Percentiles rank a stretch among this genome's conserved stretches.
Evolutionary conservation across 805 yeast genomes (phyloP).

Genomic region (Metschnikowia lachancei): DNA sequence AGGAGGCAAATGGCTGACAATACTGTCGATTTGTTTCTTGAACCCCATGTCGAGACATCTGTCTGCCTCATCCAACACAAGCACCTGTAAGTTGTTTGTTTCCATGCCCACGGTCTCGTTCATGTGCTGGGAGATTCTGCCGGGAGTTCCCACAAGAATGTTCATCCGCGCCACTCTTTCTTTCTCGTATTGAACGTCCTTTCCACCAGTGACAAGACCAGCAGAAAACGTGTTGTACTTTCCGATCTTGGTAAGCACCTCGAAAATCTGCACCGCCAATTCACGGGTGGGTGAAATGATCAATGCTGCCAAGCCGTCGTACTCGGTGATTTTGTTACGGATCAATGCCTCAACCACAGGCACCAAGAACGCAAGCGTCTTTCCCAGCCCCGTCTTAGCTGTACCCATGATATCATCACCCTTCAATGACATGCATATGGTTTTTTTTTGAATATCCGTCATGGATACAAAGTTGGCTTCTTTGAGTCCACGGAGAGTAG

Average conservation of each 20-base stretch:
- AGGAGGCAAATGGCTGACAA: slow-evolving; percentile 72
- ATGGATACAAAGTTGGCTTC: slow-evolving; percentile 74
- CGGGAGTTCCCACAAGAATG: slow-evolving; percentile 88
- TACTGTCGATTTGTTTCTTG: slow-evolving; percentile 76
- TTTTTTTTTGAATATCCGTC: slow-evolving; percentile 82
- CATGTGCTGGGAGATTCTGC: slow-evolving; percentile 83
- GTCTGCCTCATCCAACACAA: slow-evolving; percentile 90
- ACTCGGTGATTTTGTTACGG: slow-evolving; percentile 71
- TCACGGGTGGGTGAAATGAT: slow-evolving; percentile 92
- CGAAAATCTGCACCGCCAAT: slow-evolving; percentile 85
- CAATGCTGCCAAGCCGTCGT: slow-evolving; percentile 86
- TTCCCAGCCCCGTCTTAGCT: slow-evolving; percentile 89
- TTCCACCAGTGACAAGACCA: slow-evolving; percentile 91
- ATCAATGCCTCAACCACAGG: slow-evolving; percentile 74
- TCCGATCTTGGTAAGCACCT: slow-evolving; percentile 81
- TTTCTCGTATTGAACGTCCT: slow-evolving; percentile 76
- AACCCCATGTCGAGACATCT: slow-evolving; percentile 93
- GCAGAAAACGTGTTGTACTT: slow-evolving; percentile 74
- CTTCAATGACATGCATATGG: slow-evolving; percentile 73
- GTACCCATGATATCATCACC: slow-evolving; percentile 83
- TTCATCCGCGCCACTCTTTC: slow-evolving; percentile 79
- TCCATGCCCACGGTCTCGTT: slow-evolving; percentile 85
- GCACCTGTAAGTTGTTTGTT: slow-evolving; percentile 66
- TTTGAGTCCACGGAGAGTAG: slow-evolving; percentile 67
- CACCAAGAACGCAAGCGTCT: slow-evolving; percentile 80